These are phyloP conservation scores for Coix lacrymajobi DNA, from an alignment of 176 grass and related monocot species.

Conservation along the genomic window DNA sequence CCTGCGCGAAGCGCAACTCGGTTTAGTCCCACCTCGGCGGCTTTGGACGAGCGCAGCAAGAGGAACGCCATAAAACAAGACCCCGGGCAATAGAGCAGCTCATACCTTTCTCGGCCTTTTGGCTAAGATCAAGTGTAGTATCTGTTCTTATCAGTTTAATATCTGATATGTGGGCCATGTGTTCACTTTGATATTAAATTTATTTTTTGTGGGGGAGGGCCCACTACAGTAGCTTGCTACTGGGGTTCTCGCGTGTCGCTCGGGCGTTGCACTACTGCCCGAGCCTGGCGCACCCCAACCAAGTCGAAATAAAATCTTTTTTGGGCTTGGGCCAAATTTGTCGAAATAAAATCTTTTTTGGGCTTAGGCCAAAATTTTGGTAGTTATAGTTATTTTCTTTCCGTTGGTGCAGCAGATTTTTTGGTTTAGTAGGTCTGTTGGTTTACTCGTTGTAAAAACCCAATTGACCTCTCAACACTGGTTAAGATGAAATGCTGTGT, in stretches of 20 bases:
- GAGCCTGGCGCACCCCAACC: background rate
- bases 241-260: background rate
- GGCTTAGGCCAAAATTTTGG: no score
- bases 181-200: background rate
- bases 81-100: rapidly evolving
- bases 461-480: no score
- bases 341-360: no score
- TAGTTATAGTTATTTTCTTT: no score
- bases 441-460: no score
- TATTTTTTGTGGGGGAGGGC: background rate
- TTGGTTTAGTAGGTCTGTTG: no score
- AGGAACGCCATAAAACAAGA: background rate
- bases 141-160: constrained; percentile 82
- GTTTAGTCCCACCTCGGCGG: background rate
- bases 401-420: no score
- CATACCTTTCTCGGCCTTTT: constrained; percentile 70
- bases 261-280: background rate
- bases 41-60: background rate
- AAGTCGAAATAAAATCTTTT: background rate
- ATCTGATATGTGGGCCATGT: background rate
- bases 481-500: no score
- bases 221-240: background rate
- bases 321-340: no score
- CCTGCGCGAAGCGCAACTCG: background rate
- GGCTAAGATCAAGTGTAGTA: constrained; percentile 79